Base-by-base conservation (phyloP, 768 basidiomycete species). In the Calocybe indica region DNA sequence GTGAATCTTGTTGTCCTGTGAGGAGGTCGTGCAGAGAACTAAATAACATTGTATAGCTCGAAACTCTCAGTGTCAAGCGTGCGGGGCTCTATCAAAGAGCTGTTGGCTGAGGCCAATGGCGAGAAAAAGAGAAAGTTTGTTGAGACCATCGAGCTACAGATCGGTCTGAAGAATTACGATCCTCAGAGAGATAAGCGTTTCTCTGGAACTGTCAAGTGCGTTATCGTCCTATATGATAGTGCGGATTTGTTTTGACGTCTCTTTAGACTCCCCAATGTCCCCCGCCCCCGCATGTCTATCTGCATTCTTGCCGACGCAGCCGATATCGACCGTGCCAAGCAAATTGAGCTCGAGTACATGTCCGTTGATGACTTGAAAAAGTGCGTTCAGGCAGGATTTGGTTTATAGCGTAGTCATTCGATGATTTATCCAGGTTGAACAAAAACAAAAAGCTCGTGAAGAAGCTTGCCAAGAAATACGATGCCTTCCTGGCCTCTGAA, bases 381-480 rank as follows among this genome's bases (percentile, higher is more conserved):
- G 93, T 93, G 63, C 34, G 22, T 22, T 22, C 22, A 22, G 22
- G 22, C 22, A 22, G 22, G 22, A 22, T 2, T 22, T 22, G 22
- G 22, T 22, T 22, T 22, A 22, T 22, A 4, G 22, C 22, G 22
- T 4, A 22, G 22, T 22, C 22, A 4, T 22, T 22, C 22, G 4
- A 22, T 4, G 22, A 4, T 22, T 22, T 22, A 4, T 30, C 15
- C 40, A 92, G 89, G 72, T 81, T 97, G 55, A 96, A 95, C 86
- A 95, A 96, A 78, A 99, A 98, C 83, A 98, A 99, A 80, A 99
- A 99, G 76, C 90, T 99, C 53, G 96, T 98, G 64, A 99, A 98
- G 81, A 96, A 96, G 77, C 89, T 98, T 58, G 95, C 95, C 57
- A 97, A 98, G 80, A 97, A 97, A 69, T 94, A 97, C 75, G 94